Base-by-base conservation (phyloP, 2,329 filamentous ascomycete species). In the Cryphonectria naterciae region DNA sequence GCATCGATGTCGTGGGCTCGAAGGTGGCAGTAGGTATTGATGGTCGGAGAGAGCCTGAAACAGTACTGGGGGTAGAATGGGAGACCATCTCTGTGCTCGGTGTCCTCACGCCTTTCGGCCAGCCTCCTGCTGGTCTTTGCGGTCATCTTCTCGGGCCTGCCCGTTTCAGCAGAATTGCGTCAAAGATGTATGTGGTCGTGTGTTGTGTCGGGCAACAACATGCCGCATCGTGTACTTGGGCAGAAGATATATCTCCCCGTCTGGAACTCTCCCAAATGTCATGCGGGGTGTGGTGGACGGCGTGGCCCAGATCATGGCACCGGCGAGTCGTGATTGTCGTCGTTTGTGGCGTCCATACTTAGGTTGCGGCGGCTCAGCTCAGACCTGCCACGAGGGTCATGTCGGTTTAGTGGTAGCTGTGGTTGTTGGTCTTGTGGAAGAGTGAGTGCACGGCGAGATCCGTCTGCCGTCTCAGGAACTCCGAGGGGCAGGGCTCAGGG, bases 31-130 rank as follows among this genome's bases (percentile, higher is more conserved):
- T 88, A 92, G 72, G 78, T 82, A 71, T 85, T 85, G 76, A 87
- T 84, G 39, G 89, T 91, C 4, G 88, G 88, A 22, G 89, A 89
- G 41, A 90, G 83, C 72, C 86, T 81, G 77, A 91, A 90, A 78
- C 89, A 91, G 78, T 90, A 90, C 70, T 86, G 85, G 11, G 87
- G 88, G 75, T 91, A 92, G 74, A 87, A 80, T 68, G 74, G 70
- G 41, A 69, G 41, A n/a, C 67, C 70, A 56, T 66, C 68, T 32
- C 65, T 46, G n/a, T 65, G 25, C 22, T 68, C 67, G 5, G 41
- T 32, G 28, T 25, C 25, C 13, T n/a, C 56, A 5, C 25, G 19
- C 43, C 37, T n/a, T 2, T 22, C 37, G 32, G n/a, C 49, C 13
- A 28, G 10, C 41, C 17, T 52, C 41, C 41, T 39, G 19, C 43